These are phyloP conservation scores for Thraustotheca clavata DNA, from an alignment of 352 stramenopile genomes.

Conservation along the genomic window DNA sequence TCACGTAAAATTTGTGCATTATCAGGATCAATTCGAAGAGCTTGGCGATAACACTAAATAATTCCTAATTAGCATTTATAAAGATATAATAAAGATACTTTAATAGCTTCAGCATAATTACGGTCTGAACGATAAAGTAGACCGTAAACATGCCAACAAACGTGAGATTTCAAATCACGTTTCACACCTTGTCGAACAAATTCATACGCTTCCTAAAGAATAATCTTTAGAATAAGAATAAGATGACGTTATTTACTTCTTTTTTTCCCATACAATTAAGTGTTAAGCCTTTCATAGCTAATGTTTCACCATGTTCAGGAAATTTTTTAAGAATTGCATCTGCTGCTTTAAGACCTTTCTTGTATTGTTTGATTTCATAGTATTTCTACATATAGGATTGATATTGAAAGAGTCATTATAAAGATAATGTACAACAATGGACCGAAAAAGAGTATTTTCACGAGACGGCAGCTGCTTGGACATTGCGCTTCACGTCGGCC, in stretches of 20 bases:
- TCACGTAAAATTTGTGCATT: conserved; percentile 98
- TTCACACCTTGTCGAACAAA: conserved; percentile 92
- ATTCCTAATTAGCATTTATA: conserved; percentile 65
- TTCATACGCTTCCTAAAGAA: conserved; percentile 87
- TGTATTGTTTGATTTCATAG: conserved; percentile 99
- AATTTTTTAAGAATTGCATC: conserved; percentile 95
- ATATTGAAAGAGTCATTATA: neutral
- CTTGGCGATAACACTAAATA: conserved; percentile 96
- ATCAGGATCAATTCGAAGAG: conserved; percentile 93
- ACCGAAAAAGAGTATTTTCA: conserved; percentile 94
- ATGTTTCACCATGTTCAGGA: conserved; percentile 94
- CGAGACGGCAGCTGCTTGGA: conserved; percentile 86
- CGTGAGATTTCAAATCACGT: conserved; percentile 90
- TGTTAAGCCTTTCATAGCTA: conserved; percentile 97
- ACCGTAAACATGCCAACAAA: conserved; percentile 99
- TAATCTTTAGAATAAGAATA: neutral
- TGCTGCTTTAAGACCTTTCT: conserved; percentile 95
- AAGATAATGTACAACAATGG: conserved; percentile 76
- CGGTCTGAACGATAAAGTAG: conserved; percentile 94
- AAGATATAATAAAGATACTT: conserved; percentile 28
- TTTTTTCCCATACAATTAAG: conserved; percentile 93
- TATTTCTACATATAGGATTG: conserved; percentile 69
- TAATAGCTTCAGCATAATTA: conserved; percentile 97
- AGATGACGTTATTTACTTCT: conserved; percentile 29
- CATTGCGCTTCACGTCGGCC: conserved; percentile 8